A percentile compares a stretch with the other conserved stretches of the same genome.
Evolutionary conservation across 345 rosid genomes (phyloP).

Genomic region (Clausena lansium): DNA sequence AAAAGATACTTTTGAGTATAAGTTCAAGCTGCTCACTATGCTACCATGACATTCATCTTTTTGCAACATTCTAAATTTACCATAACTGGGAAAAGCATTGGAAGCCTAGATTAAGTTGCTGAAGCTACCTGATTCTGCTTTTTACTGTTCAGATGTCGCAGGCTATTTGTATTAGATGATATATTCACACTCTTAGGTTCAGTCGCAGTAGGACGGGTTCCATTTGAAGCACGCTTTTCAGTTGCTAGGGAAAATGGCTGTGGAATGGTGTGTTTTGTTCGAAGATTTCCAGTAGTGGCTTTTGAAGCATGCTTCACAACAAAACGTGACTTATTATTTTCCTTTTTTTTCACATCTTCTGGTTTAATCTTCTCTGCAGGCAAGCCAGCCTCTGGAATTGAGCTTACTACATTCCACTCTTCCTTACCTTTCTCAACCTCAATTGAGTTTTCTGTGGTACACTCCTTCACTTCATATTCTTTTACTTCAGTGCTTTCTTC

Average conservation of each 20-base stretch:
- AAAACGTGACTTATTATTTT: constrained; percentile 29
- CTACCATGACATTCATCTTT: not conserved
- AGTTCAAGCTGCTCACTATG: not conserved
- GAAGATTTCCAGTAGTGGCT: constrained; percentile 36
- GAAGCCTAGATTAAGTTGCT: not conserved
- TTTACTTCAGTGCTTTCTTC: constrained; percentile 64
- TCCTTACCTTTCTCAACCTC: constrained; percentile 36
- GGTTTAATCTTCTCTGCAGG: constrained; percentile 27
- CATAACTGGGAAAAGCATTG: not conserved
- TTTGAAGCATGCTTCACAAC: constrained; percentile 45
- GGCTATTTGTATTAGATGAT: constrained; percentile 25
- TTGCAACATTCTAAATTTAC: not conserved
- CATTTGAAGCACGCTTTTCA: constrained; percentile 80
- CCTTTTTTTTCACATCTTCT: constrained; percentile 27
- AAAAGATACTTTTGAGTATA: not conserved
- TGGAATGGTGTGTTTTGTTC: constrained; percentile 73
- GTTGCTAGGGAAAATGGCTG: constrained; percentile 87
- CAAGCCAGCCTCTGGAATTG: constrained; percentile 26
- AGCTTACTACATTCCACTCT: constrained; percentile 26
- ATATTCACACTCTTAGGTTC: constrained; percentile 32
- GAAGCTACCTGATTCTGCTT: constrained; percentile 47
- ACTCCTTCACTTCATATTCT: constrained; percentile 82
- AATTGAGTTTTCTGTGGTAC: constrained; percentile 53
- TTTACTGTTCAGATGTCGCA: constrained; percentile 21
- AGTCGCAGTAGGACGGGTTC: constrained; percentile 41